Evolutionary conservation across 768 basidiomycete genomes (phyloP).

Genomic region (Suillus weaverae): DNA sequence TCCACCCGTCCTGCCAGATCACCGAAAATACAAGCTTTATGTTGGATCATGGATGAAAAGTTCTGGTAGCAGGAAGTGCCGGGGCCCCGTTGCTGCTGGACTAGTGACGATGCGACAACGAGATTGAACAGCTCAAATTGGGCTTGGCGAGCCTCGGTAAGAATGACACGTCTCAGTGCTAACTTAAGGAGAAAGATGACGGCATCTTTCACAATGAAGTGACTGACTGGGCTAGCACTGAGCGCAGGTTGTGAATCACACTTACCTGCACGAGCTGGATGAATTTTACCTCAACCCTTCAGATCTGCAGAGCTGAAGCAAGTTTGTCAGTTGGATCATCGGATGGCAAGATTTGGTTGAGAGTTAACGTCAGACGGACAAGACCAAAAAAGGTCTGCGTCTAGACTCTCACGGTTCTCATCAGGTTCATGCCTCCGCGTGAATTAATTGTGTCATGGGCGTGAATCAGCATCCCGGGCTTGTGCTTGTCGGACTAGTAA

Average conservation of each 20-base stretch:
- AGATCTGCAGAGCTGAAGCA: background rate
- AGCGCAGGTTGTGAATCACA: background rate
- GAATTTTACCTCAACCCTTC: background rate
- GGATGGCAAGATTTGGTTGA: background rate
- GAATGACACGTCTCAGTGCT: background rate
- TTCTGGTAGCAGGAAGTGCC: background rate
- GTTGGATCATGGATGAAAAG: background rate
- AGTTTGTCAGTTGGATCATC: background rate
- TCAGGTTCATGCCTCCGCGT: background rate
- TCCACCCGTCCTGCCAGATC: background rate
- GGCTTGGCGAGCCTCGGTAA: background rate
- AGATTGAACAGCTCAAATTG: background rate
- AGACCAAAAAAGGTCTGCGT: background rate
- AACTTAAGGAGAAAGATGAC: background rate
- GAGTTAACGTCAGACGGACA: background rate
- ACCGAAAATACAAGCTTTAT: background rate
- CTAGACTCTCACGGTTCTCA: background rate
- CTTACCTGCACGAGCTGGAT: background rate
- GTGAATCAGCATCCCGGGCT: background rate
- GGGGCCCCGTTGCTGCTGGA: background rate
- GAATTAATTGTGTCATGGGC: background rate
- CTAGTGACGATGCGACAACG: background rate
- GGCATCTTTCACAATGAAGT: background rate
- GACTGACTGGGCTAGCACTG: background rate
- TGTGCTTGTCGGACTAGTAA: background rate